A percentile compares a stretch with the other conserved stretches of the same genome.
Conservation (phyloP, 441 rosid species). For the Erodium chrysanthum region DNA sequence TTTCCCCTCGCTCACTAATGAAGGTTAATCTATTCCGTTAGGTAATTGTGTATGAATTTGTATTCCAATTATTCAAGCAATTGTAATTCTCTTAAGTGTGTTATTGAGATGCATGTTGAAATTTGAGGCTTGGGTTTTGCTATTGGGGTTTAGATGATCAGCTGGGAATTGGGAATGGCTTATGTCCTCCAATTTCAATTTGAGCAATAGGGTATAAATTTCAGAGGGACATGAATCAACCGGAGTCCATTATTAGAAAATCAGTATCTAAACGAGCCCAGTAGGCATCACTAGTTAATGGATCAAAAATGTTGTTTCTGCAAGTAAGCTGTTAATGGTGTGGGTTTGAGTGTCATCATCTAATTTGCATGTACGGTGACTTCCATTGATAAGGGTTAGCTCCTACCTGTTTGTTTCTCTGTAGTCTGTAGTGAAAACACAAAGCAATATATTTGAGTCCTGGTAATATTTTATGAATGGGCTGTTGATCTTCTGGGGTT, state of each 20-base stretch:
- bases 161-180: not conserved
- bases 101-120: not conserved
- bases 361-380: not conserved
- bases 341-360: not conserved
- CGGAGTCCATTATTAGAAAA: not conserved
- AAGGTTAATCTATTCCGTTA: not conserved
- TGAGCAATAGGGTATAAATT: not conserved
- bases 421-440: not conserved
- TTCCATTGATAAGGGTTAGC: not conserved
- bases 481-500: not conserved
- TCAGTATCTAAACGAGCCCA: not conserved
- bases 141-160: not conserved
- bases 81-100: not conserved
- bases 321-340: not conserved
- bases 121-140: not conserved
- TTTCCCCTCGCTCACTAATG: not conserved
- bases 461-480: not conserved
- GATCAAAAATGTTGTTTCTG: not conserved
- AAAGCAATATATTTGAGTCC: not conserved
- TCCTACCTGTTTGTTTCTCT: not conserved
- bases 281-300: not conserved
- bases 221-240: not conserved
- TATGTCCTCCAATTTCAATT: too few relatives aligned
- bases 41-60: constrained; percentile 3
- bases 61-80: not conserved